Base-by-base conservation (phyloP, 805 yeast species). In the Sungouiella thailandica region DNA sequence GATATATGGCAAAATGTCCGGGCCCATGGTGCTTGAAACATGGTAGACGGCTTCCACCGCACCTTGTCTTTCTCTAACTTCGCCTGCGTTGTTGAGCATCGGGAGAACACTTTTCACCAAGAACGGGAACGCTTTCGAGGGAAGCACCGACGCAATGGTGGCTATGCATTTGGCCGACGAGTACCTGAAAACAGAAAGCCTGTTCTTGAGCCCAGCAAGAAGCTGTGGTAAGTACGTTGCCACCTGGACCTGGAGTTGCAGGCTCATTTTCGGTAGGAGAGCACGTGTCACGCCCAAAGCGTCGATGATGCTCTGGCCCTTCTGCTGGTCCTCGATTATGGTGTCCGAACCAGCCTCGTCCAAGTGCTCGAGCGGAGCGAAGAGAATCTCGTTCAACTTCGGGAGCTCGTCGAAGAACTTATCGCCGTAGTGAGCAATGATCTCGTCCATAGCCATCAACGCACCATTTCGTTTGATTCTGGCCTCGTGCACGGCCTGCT, bases 11-110 rank as follows among this genome's bases (percentile, higher is more conserved):
- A 93, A 64, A 36, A 94, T 87, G 40, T 76, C 83, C 6, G 85
- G 68, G 1, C 94, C 97, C 96, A 93, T 87, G 3, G 83, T 73
- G 25, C 70, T 68, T 2, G 95, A 78, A 29, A 93, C 66, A 52
- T 93, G 97, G 54, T 86, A 89, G 6, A 90, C 72, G 16, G 93
- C 76, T 60, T 93, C 99, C 36, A 87, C 83, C 5, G 95, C 88
- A 51, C 99, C 98, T 62, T 90, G 97, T 41, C 98, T 75, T 40
- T 80, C 82, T 17, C 63, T 70, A 7, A 80, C 62, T 20, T 74
- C 75, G 11, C 83, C 77, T 1, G 93, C 84, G 56, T 83, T 86
- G 45, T 78, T 78, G 53, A 89, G 62, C 72, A 86, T 69, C 1
- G 97, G 96, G 25, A 94, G 61, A 2, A 90, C 70, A 6, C 73